These are phyloP conservation scores for Saccharomyces eubayanus DNA, from an alignment of 805 yeast species.

Conservation along the genomic window DNA sequence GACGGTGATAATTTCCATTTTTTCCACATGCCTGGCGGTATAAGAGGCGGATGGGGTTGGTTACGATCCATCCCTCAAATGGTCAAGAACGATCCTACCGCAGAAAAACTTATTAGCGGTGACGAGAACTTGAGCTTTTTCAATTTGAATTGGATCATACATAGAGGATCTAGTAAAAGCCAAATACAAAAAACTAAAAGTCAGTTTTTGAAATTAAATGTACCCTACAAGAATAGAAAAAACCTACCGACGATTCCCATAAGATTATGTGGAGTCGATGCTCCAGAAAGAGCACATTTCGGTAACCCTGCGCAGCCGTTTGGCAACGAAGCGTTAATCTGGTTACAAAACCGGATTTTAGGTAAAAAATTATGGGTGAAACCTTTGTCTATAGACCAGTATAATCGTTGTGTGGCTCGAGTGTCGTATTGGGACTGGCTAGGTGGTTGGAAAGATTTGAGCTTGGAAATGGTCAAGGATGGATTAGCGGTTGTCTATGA, in stretches of 20 bases:
- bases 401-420: constrained; percentile 77
- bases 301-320: constrained; percentile 89
- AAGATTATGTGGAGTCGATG: constrained; percentile 88
- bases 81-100: constrained; percentile 11
- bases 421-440: constrained; percentile 47
- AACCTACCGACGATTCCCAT: constrained; percentile 56
- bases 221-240: constrained; percentile 25
- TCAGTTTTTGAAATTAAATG: constrained; percentile 20
- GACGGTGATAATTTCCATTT: constrained; percentile 94
- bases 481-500: constrained; percentile 90
- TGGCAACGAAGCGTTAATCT: constrained; percentile 72
- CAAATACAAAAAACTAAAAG: constrained; percentile 8
- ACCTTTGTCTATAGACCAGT: constrained; percentile 80
- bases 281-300: constrained; percentile 91
- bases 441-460: constrained; percentile 69
- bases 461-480: constrained; percentile 73
- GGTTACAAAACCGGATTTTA: constrained; percentile 60
- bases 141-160: neutral
- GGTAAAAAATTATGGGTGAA: constrained; percentile 65
- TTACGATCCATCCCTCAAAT: constrained; percentile 55
- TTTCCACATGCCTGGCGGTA: constrained; percentile 90
- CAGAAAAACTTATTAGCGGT: neutral
- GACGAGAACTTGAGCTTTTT: neutral
- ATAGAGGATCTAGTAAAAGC: neutral
- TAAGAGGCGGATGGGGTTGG: constrained; percentile 90